These are phyloP conservation scores for Pythium sukuiense DNA, from an alignment of 352 stramenopile species.

Conservation along the genomic window DNA sequence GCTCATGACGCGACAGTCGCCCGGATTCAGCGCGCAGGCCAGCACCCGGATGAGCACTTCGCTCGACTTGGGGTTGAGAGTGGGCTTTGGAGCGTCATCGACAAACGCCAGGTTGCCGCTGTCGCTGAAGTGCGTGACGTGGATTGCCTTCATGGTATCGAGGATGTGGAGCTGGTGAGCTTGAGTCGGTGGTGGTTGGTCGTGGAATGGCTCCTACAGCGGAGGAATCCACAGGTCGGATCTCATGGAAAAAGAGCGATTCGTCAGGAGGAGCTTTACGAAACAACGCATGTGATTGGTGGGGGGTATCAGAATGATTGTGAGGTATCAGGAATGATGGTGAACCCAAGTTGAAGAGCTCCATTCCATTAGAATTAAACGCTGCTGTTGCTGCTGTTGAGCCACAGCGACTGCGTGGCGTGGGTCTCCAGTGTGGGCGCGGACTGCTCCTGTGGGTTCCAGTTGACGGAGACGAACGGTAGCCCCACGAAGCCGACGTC, in stretches of 20 bases:
- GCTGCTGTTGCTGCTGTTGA: background rate
- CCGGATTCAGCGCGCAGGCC: conserved; percentile 36
- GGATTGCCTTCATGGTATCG: conserved; percentile 36
- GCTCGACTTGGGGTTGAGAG: conserved; percentile 20
- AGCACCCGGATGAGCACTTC: conserved; percentile 36
- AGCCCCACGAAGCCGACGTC: conserved; percentile 13
- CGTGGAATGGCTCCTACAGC: conserved; percentile 7
- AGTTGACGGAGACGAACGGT: conserved; percentile 20
- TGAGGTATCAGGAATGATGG: background rate
- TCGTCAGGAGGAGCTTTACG: conserved; percentile 23
- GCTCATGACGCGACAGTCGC: conserved; percentile 37
- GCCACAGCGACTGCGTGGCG: conserved; percentile 1
- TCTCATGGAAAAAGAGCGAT: conserved; percentile 2
- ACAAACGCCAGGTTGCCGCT: conserved; percentile 33
- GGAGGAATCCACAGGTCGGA: background rate
- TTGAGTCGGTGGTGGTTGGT: background rate
- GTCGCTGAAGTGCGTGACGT: conserved; percentile 36
- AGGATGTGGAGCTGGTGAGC: background rate
- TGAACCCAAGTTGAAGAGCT: background rate
- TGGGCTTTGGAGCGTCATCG: conserved; percentile 21
- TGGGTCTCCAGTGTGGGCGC: conserved; percentile 8
- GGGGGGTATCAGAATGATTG: background rate
- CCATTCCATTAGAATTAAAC: background rate
- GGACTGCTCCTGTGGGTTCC: background rate
- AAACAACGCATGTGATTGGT: conserved; percentile 26